A percentile compares a stretch with the other conserved stretches of the same genome.
phyloP scores from a whole-genome alignment of 2,329 filamentous ascomycete genomes.

The Trichoderma arundinaceum region DNA sequence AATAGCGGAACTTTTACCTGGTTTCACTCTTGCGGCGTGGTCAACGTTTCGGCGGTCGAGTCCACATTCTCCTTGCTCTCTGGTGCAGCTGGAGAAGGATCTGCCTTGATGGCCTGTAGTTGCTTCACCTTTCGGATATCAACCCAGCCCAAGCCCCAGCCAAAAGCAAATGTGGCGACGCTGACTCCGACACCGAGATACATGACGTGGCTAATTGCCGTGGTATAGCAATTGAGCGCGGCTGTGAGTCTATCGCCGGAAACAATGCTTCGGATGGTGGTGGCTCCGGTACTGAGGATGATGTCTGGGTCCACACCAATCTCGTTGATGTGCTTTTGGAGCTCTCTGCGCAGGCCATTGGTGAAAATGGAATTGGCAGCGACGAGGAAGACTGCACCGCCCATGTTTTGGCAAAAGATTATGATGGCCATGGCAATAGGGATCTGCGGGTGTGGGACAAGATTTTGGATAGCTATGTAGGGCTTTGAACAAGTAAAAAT shows the following conservation, averaged over 20 bases:
- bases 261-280: constrained; percentile 1
- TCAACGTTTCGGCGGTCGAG: background rate
- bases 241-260: background rate
- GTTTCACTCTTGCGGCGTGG: background rate
- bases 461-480: constrained; percentile 44
- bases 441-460: constrained; percentile 50
- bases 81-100: background rate
- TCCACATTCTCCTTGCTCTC: background rate
- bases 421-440: constrained; percentile 53
- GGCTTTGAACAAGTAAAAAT: background rate
- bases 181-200: constrained; percentile 4
- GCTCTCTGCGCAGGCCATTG: background rate
- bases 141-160: constrained; percentile 9
- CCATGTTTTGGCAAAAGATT: constrained; percentile 53
- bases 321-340: constrained; percentile 3
- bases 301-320: constrained; percentile 1
- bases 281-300: background rate
- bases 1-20: background rate
- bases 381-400: constrained; percentile 55
- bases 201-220: background rate
- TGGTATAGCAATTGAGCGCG: constrained; percentile 3
- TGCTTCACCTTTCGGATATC: constrained; percentile 9
- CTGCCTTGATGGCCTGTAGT: background rate
- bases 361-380: constrained; percentile 11
- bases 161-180: background rate